Conservation (phyloP, 805 yeast genomes). For the Starmerella tilneyi region DNA sequence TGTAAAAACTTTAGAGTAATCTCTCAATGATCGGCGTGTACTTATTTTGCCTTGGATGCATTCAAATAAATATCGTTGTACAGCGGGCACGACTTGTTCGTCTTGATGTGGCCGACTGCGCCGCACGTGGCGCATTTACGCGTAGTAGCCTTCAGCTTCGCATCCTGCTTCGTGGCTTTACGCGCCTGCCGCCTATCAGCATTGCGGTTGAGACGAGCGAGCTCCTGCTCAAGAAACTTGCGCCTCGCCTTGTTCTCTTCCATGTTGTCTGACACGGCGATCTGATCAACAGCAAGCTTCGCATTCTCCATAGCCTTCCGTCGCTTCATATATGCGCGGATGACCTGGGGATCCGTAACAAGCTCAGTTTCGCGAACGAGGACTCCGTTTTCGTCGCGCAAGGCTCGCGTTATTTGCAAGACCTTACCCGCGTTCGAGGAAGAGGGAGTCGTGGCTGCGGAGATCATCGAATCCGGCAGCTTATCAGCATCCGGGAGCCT, state of each 20-base stretch:
- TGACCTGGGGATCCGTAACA: slow-evolving; percentile 75
- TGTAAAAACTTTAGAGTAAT: too few relatives aligned
- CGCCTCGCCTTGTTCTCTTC: slow-evolving; percentile 70
- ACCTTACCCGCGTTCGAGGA: slow-evolving; percentile 25
- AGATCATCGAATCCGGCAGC: slow-evolving; percentile 14
- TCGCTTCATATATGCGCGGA: slow-evolving; percentile 68
- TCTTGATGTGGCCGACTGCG: slow-evolving; percentile 85
- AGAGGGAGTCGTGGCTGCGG: slow-evolving; percentile 27
- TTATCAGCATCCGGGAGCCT: slow-evolving; percentile 27
- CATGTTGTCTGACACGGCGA: slow-evolving; percentile 68
- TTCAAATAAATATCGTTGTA: slow-evolving; percentile 42
- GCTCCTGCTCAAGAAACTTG: slow-evolving; percentile 67
- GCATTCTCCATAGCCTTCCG: slow-evolving; percentile 55
- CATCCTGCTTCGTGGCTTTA: slow-evolving; percentile 45
- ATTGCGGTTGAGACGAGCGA: slow-evolving; percentile 72
- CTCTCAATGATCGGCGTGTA: too few relatives aligned
- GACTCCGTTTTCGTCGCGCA: slow-evolving; percentile 74
- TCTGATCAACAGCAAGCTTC: slow-evolving; percentile 60
- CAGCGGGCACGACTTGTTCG: slow-evolving; percentile 86
- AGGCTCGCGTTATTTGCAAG: slow-evolving; percentile 63
- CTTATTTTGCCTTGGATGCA: slow-evolving; percentile 21
- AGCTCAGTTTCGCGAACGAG: slow-evolving; percentile 71
- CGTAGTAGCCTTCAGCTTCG: slow-evolving; percentile 60
- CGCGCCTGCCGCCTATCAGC: slow-evolving; percentile 56
- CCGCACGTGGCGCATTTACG: slow-evolving; percentile 94